These are phyloP conservation scores for Cadophora luteo-olivacea DNA, from an alignment of 2,329 filamentous ascomycete genomes.

Conservation along the genomic window DNA sequence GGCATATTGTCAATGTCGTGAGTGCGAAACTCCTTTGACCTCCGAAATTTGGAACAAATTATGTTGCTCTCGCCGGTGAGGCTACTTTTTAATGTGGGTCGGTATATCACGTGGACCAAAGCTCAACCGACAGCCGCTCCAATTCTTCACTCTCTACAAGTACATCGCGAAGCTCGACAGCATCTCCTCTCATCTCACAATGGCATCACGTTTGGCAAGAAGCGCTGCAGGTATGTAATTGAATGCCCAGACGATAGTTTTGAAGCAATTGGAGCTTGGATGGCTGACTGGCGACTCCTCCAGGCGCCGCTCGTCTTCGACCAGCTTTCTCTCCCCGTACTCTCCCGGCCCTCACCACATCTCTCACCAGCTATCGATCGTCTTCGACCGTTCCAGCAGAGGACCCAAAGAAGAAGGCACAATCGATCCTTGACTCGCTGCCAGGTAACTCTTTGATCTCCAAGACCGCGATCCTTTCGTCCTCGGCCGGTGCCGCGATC, in stretches of 20 bases:
- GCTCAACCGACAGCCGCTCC: conserved; percentile 35
- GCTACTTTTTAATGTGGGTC: conserved; percentile 13
- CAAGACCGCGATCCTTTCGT: conserved; percentile 97
- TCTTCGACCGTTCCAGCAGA: conserved; percentile 80
- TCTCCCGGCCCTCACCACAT: conserved; percentile 75
- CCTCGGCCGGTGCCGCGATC: conserved; percentile 85
- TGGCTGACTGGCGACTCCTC: conserved; percentile 50
- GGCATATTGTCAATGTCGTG: conserved; percentile 38
- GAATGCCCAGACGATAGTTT: conserved; percentile 21
- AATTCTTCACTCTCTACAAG: conserved; percentile 39
- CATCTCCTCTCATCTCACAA: conserved; percentile 72
- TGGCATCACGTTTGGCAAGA: conserved; percentile 98
- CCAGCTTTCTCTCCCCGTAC: conserved; percentile 77
- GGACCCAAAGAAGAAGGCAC: conserved; percentile 95
- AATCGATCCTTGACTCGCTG: conserved; percentile 91
- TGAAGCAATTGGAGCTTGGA: conserved; percentile 35
- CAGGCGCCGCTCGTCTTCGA: conserved; percentile 85
- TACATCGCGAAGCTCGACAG: conserved; percentile 47
- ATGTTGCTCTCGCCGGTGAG: neutral
- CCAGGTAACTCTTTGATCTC: conserved; percentile 91
- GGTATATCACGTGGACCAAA: neutral
- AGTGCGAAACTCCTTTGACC: conserved; percentile 21
- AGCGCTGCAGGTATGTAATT: conserved; percentile 85
- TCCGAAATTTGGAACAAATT: conserved; percentile 9
- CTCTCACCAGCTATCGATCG: conserved; percentile 69